phyloP scores from a whole-genome alignment of 2,329 filamentous ascomycete species.

The Beauveria bassiana region DNA sequence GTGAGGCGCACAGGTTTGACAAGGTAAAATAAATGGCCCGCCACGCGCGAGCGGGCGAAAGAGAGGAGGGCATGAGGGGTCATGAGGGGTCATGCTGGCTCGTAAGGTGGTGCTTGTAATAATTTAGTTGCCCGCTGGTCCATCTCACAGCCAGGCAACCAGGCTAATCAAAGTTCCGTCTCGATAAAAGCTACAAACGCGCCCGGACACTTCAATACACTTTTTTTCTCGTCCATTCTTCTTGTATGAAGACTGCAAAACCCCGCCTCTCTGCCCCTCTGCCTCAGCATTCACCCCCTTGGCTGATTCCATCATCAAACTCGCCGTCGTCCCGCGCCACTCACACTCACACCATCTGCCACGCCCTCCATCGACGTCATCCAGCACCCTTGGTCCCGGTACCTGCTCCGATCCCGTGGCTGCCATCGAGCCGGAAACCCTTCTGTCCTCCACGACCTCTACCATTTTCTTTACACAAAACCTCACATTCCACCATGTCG shows the following conservation, averaged over 20 bases:
- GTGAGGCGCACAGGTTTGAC: background rate
- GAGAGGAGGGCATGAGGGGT: background rate
- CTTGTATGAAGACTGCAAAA: background rate
- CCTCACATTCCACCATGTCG: background rate
- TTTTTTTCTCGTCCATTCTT: background rate
- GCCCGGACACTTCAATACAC: too few relatives aligned
- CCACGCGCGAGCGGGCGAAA: background rate
- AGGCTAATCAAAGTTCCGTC: background rate
- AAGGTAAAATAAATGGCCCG: background rate
- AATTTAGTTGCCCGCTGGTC: background rate
- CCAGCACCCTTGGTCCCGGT: background rate
- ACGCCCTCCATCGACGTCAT: constrained; percentile 3
- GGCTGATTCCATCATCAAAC: background rate
- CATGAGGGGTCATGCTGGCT: background rate
- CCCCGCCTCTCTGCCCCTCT: background rate
- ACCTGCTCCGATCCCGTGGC: background rate
- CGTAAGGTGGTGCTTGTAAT: too few relatives aligned
- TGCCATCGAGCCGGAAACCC: background rate
- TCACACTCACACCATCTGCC: background rate
- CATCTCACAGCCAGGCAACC: background rate
- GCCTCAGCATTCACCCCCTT: background rate
- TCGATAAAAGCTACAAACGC: background rate
- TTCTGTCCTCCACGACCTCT: background rate
- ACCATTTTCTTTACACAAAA: background rate
- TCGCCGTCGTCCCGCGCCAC: background rate